A percentile compares a stretch with the other conserved stretches of the same genome.
phyloP scores from a whole-genome alignment of 140 eudicot genomes.

The Senecio squalidus region DNA sequence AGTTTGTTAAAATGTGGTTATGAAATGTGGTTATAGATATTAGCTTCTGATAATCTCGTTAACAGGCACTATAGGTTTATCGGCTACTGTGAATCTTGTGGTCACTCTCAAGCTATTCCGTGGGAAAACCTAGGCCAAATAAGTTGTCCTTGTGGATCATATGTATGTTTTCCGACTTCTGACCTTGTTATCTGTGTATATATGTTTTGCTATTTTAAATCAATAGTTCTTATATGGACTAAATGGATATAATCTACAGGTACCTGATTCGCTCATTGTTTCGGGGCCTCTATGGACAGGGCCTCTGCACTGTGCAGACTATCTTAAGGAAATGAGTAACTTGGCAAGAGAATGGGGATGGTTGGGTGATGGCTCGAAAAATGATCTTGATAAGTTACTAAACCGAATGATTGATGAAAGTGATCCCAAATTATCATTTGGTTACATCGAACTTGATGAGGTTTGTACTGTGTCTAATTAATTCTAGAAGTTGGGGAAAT shows the following conservation, averaged over 20 bases:
- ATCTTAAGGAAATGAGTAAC: slow-evolving; percentile 53
- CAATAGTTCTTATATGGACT: background rate
- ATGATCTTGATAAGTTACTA: slow-evolving; percentile 53
- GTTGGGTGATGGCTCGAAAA: slow-evolving; percentile 45
- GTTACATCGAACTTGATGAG: slow-evolving; percentile 76
- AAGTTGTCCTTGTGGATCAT: slow-evolving; percentile 58
- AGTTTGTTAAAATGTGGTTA: background rate
- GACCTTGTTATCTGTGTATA: background rate
- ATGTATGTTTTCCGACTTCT: slow-evolving; percentile 33
- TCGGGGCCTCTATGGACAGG: slow-evolving; percentile 98
- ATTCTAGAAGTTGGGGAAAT: background rate
- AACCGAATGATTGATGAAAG: slow-evolving; percentile 80
- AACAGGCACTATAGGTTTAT: slow-evolving; percentile 73
- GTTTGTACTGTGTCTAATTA: slow-evolving; percentile 32
- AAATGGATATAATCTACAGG: slow-evolving; percentile 37
- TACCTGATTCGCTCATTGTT: slow-evolving; percentile 53
- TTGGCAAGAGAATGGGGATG: slow-evolving; percentile 92
- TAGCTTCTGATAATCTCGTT: background rate
- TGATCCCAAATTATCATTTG: slow-evolving; percentile 68
- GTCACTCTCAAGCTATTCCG: slow-evolving; percentile 47
- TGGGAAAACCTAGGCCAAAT: slow-evolving; percentile 70
- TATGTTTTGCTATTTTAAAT: background rate
- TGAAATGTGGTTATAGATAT: background rate
- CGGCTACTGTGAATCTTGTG: slow-evolving; percentile 75
- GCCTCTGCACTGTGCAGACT: slow-evolving; percentile 67